A percentile compares a stretch with the other conserved stretches of the same genome.
These are phyloP conservation scores for Usnea hakonensis DNA, from an alignment of 495 filamentous ascomycete species.

Conservation along the genomic window DNA sequence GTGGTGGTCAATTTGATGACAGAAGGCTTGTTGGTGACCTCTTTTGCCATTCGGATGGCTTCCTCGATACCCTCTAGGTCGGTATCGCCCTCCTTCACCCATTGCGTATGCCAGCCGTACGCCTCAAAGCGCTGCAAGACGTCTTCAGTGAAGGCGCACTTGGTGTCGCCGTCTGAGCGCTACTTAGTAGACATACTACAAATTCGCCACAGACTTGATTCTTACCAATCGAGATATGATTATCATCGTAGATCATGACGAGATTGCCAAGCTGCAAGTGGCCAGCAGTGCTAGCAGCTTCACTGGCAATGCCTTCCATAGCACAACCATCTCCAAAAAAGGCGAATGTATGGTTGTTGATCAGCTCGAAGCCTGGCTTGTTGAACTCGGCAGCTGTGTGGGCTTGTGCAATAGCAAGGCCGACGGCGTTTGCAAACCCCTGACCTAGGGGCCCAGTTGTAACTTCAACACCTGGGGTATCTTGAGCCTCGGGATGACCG, in stretches of 20 bases:
- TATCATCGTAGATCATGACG: slow-evolving; percentile 96
- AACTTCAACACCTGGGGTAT: slow-evolving; percentile 94
- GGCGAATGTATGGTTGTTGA: slow-evolving; percentile 93
- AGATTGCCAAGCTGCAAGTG: slow-evolving; percentile 97
- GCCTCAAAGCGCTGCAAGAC: slow-evolving; percentile 91
- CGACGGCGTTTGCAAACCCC: slow-evolving; percentile 90
- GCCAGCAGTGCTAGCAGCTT: slow-evolving; percentile 87
- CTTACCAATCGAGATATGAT: slow-evolving; percentile 88
- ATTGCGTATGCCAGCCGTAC: slow-evolving; percentile 91
- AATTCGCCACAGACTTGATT: neutral
- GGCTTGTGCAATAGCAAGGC: slow-evolving; percentile 91
- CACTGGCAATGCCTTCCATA: slow-evolving; percentile 94
- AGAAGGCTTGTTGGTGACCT: slow-evolving; percentile 90
- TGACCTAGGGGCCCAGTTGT: slow-evolving; percentile 96
- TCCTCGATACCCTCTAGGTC: slow-evolving; percentile 83
- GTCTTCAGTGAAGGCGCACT: slow-evolving; percentile 94
- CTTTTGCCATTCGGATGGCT: slow-evolving; percentile 75
- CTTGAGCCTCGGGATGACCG: slow-evolving; percentile 93
- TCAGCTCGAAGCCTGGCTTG: slow-evolving; percentile 85
- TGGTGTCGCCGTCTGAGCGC: slow-evolving; percentile 77
- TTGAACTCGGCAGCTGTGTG: slow-evolving; percentile 89
- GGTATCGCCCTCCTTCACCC: slow-evolving; percentile 83
- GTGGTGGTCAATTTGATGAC: slow-evolving; percentile 96
- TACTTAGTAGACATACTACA: neutral
- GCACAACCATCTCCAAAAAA: slow-evolving; percentile 98